These are phyloP conservation scores for Escallonia herrerae DNA, from an alignment of 129 eudicot genomes.

Conservation along the genomic window DNA sequence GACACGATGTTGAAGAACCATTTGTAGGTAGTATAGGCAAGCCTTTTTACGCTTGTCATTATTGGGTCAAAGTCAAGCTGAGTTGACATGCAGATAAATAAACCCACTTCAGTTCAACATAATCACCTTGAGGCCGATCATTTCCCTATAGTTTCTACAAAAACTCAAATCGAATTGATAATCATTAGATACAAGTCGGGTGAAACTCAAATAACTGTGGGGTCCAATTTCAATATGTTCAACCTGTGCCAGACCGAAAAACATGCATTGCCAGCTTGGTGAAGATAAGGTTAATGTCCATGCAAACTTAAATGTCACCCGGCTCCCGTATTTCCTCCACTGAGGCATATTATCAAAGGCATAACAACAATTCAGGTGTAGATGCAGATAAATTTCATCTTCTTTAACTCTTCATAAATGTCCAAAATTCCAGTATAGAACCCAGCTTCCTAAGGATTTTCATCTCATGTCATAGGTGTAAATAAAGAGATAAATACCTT, in stretches of 20 bases:
- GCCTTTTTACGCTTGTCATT: no score
- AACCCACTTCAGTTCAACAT: no score
- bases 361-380: neutral
- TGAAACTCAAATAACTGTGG: neutral
- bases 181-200: neutral
- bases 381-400: neutral
- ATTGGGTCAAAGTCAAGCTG: no score
- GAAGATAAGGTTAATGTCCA: neutral
- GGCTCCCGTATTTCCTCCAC: neutral
- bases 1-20: no score
- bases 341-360: neutral
- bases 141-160: no score
- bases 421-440: neutral
- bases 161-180: no score
- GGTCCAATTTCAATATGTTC: neutral
- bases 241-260: neutral
- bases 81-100: no score
- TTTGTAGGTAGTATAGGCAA: no score
- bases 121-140: no score
- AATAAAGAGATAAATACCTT: constrained; percentile 7
- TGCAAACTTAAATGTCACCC: neutral
- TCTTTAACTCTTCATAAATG: neutral
- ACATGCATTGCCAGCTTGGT: neutral
- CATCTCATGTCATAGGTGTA: neutral
- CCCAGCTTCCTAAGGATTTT: neutral